These are phyloP conservation scores for Rhodotorula kratochvilovae DNA, from an alignment of 768 basidiomycete genomes.

Conservation along the genomic window DNA sequence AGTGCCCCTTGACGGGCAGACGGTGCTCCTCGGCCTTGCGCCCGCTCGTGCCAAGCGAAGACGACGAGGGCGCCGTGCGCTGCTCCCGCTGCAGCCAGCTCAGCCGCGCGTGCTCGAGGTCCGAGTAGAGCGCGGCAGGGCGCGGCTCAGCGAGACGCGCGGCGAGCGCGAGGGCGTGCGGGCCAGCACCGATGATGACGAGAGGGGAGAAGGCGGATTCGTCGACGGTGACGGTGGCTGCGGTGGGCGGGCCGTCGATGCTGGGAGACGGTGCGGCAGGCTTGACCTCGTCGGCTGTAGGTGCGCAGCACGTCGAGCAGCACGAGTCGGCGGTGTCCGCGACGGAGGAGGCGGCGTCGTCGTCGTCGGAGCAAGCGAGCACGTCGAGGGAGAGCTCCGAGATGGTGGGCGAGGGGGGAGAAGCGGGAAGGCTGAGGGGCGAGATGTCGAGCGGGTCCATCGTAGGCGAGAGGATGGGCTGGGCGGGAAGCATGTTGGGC, in stretches of 20 bases:
- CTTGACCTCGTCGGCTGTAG: background rate
- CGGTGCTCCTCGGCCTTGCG: background rate
- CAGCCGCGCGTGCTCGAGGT: slow-evolving; percentile 43
- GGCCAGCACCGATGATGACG: slow-evolving; percentile 42
- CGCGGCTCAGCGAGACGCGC: slow-evolving; percentile 38
- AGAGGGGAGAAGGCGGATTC: slow-evolving; percentile 25
- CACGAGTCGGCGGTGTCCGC: slow-evolving; percentile 2
- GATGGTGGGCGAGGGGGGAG: background rate
- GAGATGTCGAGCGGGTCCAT: background rate
- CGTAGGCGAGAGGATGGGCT: background rate
- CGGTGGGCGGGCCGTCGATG: background rate
- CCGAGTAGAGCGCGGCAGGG: slow-evolving; percentile 42
- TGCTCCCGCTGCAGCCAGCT: slow-evolving; percentile 39
- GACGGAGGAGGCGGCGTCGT: background rate
- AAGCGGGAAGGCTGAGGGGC: slow-evolving; percentile 12
- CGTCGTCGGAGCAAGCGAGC: background rate
- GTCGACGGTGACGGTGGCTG: background rate
- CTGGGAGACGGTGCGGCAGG: too few species aligned
- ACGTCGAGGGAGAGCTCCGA: slow-evolving; percentile 11
- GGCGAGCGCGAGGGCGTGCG: slow-evolving; percentile 41
- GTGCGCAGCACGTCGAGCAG: slow-evolving; percentile 7
- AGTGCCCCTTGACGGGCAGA: slow-evolving; percentile 33
- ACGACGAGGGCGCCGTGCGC: background rate
- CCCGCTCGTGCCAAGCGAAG: background rate
- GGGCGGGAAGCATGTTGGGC: background rate